Evolutionary conservation across 2,329 filamentous ascomycete species (phyloP).

Genomic region (Didymella sp.): DNA sequence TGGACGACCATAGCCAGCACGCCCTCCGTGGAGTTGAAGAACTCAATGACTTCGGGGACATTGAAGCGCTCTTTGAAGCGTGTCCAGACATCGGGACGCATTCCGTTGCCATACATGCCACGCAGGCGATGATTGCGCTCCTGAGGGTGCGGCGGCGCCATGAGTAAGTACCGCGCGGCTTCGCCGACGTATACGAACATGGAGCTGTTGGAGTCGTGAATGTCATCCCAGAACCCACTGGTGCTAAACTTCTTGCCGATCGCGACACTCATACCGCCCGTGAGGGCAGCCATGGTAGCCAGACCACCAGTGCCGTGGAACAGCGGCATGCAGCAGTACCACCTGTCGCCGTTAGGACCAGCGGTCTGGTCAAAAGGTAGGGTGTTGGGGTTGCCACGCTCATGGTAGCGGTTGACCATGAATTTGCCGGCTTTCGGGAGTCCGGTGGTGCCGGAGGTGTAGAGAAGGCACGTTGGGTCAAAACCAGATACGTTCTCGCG

Average conservation of each 20-base stretch:
- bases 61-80: slow-evolving; percentile 68
- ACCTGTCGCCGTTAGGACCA: slow-evolving; percentile 60
- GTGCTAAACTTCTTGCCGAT: slow-evolving; percentile 71
- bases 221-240: slow-evolving; percentile 73
- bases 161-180: slow-evolving; percentile 74
- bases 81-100: slow-evolving; percentile 72
- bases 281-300: slow-evolving; percentile 59
- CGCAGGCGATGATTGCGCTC: slow-evolving; percentile 66
- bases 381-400: slow-evolving; percentile 46
- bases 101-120: slow-evolving; percentile 69
- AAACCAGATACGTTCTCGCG: slow-evolving; percentile 59
- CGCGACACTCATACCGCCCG: slow-evolving; percentile 57
- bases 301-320: slow-evolving; percentile 77
- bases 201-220: slow-evolving; percentile 67
- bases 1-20: slow-evolving; percentile 64
- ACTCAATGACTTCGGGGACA: slow-evolving; percentile 69
- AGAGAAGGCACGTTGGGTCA: slow-evolving; percentile 69
- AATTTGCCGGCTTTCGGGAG: slow-evolving; percentile 64
- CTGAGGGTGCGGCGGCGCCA: slow-evolving; percentile 66
- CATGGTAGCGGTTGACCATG: slow-evolving; percentile 38
- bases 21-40: slow-evolving; percentile 79
- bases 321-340: slow-evolving; percentile 78
- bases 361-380: slow-evolving; percentile 43
- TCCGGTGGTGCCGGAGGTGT: slow-evolving; percentile 77
- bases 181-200: slow-evolving; percentile 80